Evolutionary conservation across 164 flowering plant genomes (phyloP), one percentile per base, ranked within the genome.

Genomic region (Magnolia sinica): DNA sequence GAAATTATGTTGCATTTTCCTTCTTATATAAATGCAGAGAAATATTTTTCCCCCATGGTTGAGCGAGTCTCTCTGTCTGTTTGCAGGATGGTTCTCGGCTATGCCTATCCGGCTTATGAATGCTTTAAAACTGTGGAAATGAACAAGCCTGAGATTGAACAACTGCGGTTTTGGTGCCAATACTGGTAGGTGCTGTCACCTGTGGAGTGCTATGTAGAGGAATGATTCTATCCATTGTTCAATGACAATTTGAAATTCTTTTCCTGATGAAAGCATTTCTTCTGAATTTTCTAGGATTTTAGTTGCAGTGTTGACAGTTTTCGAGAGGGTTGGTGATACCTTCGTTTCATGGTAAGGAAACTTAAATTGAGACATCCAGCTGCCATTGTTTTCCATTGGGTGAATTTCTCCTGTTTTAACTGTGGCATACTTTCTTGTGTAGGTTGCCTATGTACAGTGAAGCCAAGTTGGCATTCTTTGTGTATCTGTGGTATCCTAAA

Each of bases 391-490:
- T 70, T 19, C 4, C 19, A 49, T 70, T 8, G 7, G 29, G 19
- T 11, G 1, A 11, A 8, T 20, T 11, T 27, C 10, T 14, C 27
- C 58, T 31, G 24, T 68, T 23, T 51, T 66, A 8, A 23, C 6
- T 16, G 27, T 1, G 37, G n/a, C 52, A 6, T 52, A 20, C 64
- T 58, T 55, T 16, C 79, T 78, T 50, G 22, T 87, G 86, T 79
- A 96, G 98, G 98, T 82, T 96, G 78, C 99, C 99, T 23, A 91
- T 96, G 98, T 96, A 96, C 82, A 84, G 95, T 78, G 99, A 96
- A 87, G 97, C 94, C 23, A 96, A 94, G 84, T 83, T 96, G 88
- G 95, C 94, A 8, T 92, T 96, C 89, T 84, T 83, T 80, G 85
- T 96, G 78, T 94, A 92, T 77, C 78, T 94, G 83, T 94, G 98